Percentiles rank a stretch among this genome's conserved stretches.
Evolutionary conservation across 1,284 basidiomycete genomes (phyloP).

Genomic region (Dichomitus squalens): DNA sequence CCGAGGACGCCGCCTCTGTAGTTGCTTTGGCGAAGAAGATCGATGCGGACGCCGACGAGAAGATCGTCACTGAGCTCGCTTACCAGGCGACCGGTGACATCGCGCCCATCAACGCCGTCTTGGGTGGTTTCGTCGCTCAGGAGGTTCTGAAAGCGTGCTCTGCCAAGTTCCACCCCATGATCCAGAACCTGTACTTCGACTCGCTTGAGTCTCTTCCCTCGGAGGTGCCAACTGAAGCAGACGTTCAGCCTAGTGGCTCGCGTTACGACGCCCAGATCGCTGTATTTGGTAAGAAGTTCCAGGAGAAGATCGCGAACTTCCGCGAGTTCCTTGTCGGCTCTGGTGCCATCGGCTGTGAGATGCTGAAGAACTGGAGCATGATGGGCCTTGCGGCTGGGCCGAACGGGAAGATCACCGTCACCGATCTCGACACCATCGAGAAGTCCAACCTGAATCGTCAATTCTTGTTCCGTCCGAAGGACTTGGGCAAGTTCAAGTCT

Average conservation of each 20-base stretch:
- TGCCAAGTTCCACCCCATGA: constrained; percentile 97
- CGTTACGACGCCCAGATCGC: constrained; percentile 97
- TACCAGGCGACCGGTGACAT: constrained; percentile 95
- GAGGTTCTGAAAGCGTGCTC: constrained; percentile 98
- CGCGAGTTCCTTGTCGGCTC: constrained; percentile 97
- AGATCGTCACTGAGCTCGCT: constrained; percentile 82
- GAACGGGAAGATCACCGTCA: constrained; percentile 89
- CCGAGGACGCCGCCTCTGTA: constrained; percentile 77
- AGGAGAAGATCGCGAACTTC: constrained; percentile 89
- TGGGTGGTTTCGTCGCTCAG: constrained; percentile 98
- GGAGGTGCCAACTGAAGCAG: constrained; percentile 77
- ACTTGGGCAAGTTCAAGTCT: constrained; percentile 97
- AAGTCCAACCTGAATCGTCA: constrained; percentile 99
- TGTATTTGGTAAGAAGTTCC: constrained; percentile 93
- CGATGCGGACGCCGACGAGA: constrained; percentile 77
- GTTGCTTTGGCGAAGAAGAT: constrained; percentile 81
- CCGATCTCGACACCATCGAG: constrained; percentile 98
- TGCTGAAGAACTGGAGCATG: constrained; percentile 99
- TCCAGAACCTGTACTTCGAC: constrained; percentile 97
- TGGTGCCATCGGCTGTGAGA: constrained; percentile 99
- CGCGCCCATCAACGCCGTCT: constrained; percentile 90
- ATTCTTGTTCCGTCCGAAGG: constrained; percentile 97
- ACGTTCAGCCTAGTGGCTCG: constrained; percentile 81
- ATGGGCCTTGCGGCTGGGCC: constrained; percentile 91
- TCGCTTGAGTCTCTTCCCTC: constrained; percentile 92